Evolutionary conservation across 1,139 yeast species (phyloP).

Genomic region (Arxiozyma bovina): DNA sequence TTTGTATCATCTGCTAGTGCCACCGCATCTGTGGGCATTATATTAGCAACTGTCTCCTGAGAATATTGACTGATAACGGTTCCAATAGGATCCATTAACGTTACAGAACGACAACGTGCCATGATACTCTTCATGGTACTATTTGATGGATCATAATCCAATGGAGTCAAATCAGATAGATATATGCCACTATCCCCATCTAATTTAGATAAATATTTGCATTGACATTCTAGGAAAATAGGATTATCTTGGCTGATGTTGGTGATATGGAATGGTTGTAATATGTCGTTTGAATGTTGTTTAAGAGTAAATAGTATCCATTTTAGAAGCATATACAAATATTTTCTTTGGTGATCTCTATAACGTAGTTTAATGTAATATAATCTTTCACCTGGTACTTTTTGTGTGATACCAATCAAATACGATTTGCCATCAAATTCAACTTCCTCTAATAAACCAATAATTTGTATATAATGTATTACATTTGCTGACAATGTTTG

Average conservation of each 20-base stretch:
- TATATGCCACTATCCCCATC: neutral
- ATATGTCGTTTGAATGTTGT: neutral
- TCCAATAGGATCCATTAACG: neutral
- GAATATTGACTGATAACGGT: neutral
- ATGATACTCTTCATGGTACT: neutral
- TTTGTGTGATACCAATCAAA: neutral
- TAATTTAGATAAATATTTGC: neutral
- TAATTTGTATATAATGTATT: conserved; percentile 7
- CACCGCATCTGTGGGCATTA: too few species aligned
- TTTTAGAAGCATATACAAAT: neutral
- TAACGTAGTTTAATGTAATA: neutral
- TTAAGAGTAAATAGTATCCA: neutral
- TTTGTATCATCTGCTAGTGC: neutral
- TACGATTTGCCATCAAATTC: neutral
- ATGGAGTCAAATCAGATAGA: neutral
- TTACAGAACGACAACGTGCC: neutral
- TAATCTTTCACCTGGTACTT: neutral
- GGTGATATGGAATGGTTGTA: neutral
- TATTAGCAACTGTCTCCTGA: neutral
- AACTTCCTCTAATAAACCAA: neutral
- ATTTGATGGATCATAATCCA: neutral
- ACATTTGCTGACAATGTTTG: conserved; percentile 2
- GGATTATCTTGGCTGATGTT: neutral
- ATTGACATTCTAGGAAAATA: neutral
- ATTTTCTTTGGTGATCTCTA: neutral